phyloP scores from a whole-genome alignment of 140 eudicot genomes.

The Eryngium alpinum region DNA sequence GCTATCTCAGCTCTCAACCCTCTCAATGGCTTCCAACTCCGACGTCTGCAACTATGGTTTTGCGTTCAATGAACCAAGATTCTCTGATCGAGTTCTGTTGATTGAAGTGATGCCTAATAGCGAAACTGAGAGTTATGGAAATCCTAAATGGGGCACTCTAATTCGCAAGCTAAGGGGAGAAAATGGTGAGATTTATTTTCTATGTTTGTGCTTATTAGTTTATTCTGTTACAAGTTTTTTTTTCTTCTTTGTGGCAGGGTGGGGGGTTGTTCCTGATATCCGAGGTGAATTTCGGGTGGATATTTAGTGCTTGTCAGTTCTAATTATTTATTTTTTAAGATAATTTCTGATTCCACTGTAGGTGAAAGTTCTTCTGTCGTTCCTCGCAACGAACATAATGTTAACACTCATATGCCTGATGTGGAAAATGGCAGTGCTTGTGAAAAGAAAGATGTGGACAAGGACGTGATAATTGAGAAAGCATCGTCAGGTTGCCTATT shows the following conservation, averaged over 20 bases:
- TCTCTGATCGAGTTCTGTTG: constrained; percentile 38
- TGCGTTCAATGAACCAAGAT: constrained; percentile 40
- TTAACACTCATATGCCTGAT: constrained; percentile 35
- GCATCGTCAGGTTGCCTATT: constrained; percentile 26
- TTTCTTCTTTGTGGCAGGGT: too few species aligned
- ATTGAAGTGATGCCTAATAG: constrained; percentile 40
- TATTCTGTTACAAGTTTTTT: not conserved
- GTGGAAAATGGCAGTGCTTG: constrained; percentile 38
- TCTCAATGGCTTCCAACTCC: not conserved
- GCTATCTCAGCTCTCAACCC: not conserved
- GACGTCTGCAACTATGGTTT: constrained; percentile 23
- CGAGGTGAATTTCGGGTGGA: too few species aligned
- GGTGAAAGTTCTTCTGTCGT: constrained; percentile 22
- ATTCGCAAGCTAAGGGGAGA: constrained; percentile 39
- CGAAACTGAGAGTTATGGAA: constrained; percentile 10
- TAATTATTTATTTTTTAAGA: too few species aligned
- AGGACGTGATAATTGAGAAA: constrained; percentile 53
- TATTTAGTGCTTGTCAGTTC: too few species aligned
- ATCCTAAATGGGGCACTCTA: constrained; percentile 30
- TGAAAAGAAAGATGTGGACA: constrained; percentile 51
- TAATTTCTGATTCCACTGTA: not conserved
- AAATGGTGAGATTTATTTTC: constrained; percentile 20
- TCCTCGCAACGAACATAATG: constrained; percentile 31
- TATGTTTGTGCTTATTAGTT: not conserved
- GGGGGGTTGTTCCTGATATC: too few species aligned